phyloP scores from a whole-genome alignment of 148 eudicot genomes.

The Rhododendron griersonianum region DNA sequence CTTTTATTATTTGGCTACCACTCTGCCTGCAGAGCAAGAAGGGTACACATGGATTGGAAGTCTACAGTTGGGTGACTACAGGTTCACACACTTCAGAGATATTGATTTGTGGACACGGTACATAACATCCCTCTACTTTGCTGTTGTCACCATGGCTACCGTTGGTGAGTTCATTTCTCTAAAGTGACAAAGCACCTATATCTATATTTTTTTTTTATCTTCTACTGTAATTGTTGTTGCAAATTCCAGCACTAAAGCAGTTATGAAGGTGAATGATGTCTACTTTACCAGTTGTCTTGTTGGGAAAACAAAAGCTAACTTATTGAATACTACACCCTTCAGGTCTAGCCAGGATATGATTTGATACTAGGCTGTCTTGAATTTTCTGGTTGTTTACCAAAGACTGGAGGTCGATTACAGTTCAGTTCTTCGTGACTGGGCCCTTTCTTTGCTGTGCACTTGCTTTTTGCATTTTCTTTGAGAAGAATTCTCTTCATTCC shows the following conservation, averaged over 20 bases:
- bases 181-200: not conserved
- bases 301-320: not conserved
- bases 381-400: not conserved
- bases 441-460: not conserved
- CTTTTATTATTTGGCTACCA: conserved; percentile 87
- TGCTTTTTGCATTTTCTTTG: not conserved
- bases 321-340: not conserved
- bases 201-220: not conserved
- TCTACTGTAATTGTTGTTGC: not conserved
- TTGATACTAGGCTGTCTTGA: not conserved
- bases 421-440: not conserved
- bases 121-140: conserved; percentile 78
- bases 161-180: conserved; percentile 58
- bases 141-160: conserved; percentile 94
- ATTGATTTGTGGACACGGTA: conserved; percentile 79
- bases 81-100: conserved; percentile 69
- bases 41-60: conserved; percentile 98
- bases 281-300: not conserved
- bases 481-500: not conserved
- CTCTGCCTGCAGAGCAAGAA: conserved; percentile 66
- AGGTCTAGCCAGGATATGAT: not conserved
- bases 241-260: not conserved
- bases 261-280: not conserved
- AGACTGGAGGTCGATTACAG: not conserved
- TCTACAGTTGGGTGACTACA: conserved; percentile 73